phyloP scores from a whole-genome alignment of 495 filamentous ascomycete species.

The Geoglossum glabrum region DNA sequence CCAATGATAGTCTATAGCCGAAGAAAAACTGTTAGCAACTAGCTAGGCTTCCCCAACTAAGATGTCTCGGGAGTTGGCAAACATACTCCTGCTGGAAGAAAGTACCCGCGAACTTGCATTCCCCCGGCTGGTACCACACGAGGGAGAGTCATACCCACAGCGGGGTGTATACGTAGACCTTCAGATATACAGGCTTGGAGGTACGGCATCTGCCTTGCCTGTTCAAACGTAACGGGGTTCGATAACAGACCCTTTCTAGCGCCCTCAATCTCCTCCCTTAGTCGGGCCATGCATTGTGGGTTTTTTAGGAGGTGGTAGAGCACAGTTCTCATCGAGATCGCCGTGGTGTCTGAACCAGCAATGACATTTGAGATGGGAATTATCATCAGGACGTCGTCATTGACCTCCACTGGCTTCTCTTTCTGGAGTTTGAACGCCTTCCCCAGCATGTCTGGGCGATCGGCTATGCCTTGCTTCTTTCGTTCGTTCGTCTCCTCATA shows the following conservation, averaged over 20 bases:
- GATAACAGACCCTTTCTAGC: slow-evolving; percentile 5
- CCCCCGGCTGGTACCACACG: slow-evolving; percentile 13
- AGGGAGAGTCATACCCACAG: slow-evolving; percentile 14
- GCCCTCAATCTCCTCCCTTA: slow-evolving; percentile 13
- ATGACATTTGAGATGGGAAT: slow-evolving; percentile 15
- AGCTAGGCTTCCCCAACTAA: too few relatives aligned
- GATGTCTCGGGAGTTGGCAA: too few relatives aligned
- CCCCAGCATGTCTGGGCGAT: slow-evolving; percentile 5
- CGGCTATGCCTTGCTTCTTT: too few relatives aligned
- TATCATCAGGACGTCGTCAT: slow-evolving; percentile 3
- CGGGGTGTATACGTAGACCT: slow-evolving; percentile 15
- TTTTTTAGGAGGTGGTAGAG: slow-evolving; percentile 17
- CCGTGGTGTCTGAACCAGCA: slow-evolving; percentile 17
- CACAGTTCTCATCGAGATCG: slow-evolving; percentile 14
- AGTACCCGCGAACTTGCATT: slow-evolving; percentile 9
- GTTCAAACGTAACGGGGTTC: slow-evolving; percentile 8
- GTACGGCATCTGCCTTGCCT: slow-evolving; percentile 16
- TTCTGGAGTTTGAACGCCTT: not conserved
- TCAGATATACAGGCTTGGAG: slow-evolving; percentile 18
- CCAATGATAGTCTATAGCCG: slow-evolving; percentile 9
- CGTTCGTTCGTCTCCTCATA: too few relatives aligned
- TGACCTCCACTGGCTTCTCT: slow-evolving; percentile 1
- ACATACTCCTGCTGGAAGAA: too few relatives aligned
- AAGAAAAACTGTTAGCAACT: slow-evolving; percentile 1
- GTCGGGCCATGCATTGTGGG: slow-evolving; percentile 9